Conservation (phyloP, 176 grass and related monocot genomes). For the Puya raimondii region DNA sequence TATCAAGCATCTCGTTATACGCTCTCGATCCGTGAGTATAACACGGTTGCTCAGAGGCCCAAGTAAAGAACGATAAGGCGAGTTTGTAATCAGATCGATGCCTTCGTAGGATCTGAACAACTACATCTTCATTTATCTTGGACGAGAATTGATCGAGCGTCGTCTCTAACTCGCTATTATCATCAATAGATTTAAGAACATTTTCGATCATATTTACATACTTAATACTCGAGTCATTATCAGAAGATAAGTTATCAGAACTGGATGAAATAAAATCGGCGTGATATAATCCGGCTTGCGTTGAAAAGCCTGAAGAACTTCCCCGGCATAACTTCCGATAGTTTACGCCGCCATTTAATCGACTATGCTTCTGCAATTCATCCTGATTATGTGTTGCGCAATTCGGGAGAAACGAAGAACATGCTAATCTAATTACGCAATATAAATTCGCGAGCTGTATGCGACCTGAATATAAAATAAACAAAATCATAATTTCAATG, state of each 20-base stretch:
- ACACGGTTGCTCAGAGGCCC: constrained; percentile 17
- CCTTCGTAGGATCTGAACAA: constrained; percentile 43
- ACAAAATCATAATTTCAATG: no score
- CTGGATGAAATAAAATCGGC: no score
- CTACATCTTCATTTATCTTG: constrained; percentile 35
- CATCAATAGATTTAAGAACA: constrained; percentile 31
- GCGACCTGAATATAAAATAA: no score
- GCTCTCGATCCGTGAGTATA: constrained; percentile 36
- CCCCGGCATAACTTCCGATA: no score
- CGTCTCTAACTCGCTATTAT: neutral
- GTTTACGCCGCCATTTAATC: no score
- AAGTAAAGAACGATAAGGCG: constrained; percentile 41
- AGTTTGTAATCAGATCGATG: constrained; percentile 55
- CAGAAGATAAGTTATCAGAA: neutral
- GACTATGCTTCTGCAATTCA: no score
- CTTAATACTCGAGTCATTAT: neutral
- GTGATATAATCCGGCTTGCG: no score
- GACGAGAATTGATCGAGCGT: constrained; percentile 21
- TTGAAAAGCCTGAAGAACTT: no score
- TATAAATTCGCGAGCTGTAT: no score
- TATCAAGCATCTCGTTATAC: constrained; percentile 54
- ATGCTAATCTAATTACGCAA: no score
- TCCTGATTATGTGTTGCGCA: no score
- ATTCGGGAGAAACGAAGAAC: no score
- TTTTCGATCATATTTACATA: constrained; percentile 10